Conservation (phyloP, 345 rosid genomes). For the Ceriops zippeliana region DNA sequence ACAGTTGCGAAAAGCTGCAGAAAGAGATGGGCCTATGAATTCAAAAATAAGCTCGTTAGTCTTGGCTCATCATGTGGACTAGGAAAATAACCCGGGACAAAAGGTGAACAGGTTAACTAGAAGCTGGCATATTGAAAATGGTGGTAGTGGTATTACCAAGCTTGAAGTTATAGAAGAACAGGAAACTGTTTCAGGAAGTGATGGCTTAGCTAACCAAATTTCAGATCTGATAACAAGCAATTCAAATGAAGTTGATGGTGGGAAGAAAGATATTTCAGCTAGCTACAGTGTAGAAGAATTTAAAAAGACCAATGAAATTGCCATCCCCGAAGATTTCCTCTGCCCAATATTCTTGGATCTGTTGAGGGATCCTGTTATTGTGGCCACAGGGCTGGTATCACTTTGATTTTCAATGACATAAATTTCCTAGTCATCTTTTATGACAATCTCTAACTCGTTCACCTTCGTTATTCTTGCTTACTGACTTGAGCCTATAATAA, state of each 20-base stretch:
- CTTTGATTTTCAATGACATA: not conserved
- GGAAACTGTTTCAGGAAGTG: slow-evolving; percentile 10
- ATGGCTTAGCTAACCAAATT: not conserved
- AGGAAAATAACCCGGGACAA: slow-evolving; percentile 22
- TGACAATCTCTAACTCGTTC: not conserved
- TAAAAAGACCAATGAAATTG: slow-evolving; percentile 49
- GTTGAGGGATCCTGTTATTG: slow-evolving; percentile 96
- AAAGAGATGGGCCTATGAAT: slow-evolving; percentile 60
- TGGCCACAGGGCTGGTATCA: slow-evolving; percentile 87
- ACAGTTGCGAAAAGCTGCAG: slow-evolving; percentile 75
- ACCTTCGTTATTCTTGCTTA: not conserved
- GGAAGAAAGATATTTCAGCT: slow-evolving; percentile 32
- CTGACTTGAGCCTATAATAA: slow-evolving; percentile 10
- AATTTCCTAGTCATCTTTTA: not conserved
- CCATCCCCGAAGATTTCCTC: slow-evolving; percentile 72
- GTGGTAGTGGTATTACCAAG: slow-evolving; percentile 20
- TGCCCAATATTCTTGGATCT: slow-evolving; percentile 90
- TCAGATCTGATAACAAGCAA: slow-evolving; percentile 13
- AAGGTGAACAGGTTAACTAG: slow-evolving; percentile 19
- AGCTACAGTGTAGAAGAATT: slow-evolving; percentile 45
- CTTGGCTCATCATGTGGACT: slow-evolving; percentile 44
- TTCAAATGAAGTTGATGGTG: slow-evolving; percentile 36
- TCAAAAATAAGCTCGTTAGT: slow-evolving; percentile 40
- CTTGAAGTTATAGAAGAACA: slow-evolving; percentile 33
- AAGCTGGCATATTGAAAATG: slow-evolving; percentile 28